Base-by-base conservation (phyloP, 352 stramenopile genomes). In the Globisporangium nagaii region DNA sequence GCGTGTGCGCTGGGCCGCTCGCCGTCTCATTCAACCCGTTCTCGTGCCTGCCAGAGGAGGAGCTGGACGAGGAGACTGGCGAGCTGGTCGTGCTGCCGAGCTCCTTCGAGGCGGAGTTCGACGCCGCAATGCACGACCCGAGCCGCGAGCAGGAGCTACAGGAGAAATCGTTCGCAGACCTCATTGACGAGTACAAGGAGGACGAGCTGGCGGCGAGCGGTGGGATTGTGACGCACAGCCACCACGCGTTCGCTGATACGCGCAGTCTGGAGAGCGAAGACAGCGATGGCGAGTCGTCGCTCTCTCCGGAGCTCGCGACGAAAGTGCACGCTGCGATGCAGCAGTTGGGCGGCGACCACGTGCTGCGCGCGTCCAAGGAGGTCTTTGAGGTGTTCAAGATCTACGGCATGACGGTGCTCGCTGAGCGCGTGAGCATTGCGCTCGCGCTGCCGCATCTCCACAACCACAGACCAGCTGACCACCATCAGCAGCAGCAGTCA, bases 361-460 rank as follows among this genome's bases (percentile, higher is more conserved):
- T 93, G 5, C 44, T 90, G 19, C 67, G 67, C 9, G 64, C 63
- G 4, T 92, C 82, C 10, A 60, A 60, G 1, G 81, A 89, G 51
- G 72, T 86, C 27, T 93, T 90, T 57, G 71, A 93, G 20, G 72
- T 93, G 20, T 93, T 93, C 55, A 89, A 90, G 59, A 66, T 86
- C 46, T 90, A 93, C 58, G 82, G 82, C 39, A 89, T 90, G 79
- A 68, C 79, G 2, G 75, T 89, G 34, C 65, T 93, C 4, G 71
- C 76, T 3, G 79, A 93, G 53, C 67, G 79, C 15, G 69, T 86
- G 36, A 93, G 82, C 54, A 43, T 86, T 2, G 65, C 56, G 22
- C 58, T 86, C 15, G 81, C 56, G 17, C 60, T 66, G 54, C 74
- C 63, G 25, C 71, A 65, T 43, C 59, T 69, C 27, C 36, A 20